Evolutionary conservation across 1,284 basidiomycete genomes (phyloP).

Genomic region (Meira nashicola): DNA sequence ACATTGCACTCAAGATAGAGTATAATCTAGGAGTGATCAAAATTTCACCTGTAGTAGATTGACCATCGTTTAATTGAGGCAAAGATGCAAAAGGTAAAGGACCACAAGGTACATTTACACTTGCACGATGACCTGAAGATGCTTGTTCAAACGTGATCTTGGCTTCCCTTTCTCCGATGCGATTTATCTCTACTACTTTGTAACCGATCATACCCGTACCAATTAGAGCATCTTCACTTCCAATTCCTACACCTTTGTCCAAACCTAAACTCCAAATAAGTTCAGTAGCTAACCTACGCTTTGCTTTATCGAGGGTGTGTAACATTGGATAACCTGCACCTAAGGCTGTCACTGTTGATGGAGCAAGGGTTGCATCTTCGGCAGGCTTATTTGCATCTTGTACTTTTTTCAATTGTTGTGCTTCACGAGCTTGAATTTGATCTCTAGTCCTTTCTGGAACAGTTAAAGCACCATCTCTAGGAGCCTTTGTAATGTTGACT

Average conservation of each 20-base stretch:
- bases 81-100: slow-evolving; percentile 33
- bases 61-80: slow-evolving; percentile 20
- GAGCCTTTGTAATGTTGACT: not conserved
- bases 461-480: slow-evolving; percentile 18
- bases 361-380: slow-evolving; percentile 18
- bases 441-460: slow-evolving; percentile 13
- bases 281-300: slow-evolving; percentile 35
- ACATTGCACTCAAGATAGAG: slow-evolving; percentile 45
- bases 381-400: slow-evolving; percentile 1
- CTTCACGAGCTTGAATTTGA: slow-evolving; percentile 12
- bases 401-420: slow-evolving; percentile 11
- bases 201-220: slow-evolving; percentile 46
- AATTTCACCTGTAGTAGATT: slow-evolving; percentile 13
- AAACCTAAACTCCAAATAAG: slow-evolving; percentile 39
- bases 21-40: slow-evolving; percentile 48
- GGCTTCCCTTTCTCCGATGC: slow-evolving; percentile 22
- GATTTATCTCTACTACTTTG: slow-evolving; percentile 23
- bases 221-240: slow-evolving; percentile 14
- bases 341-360: slow-evolving; percentile 36
- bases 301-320: slow-evolving; percentile 32
- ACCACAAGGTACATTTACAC: slow-evolving; percentile 38
- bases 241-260: slow-evolving; percentile 34
- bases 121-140: slow-evolving; percentile 15
- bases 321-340: slow-evolving; percentile 46
- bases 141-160: slow-evolving; percentile 39